Evolutionary conservation across 495 filamentous ascomycete genomes (phyloP).

Genomic region (Monascus purpureus): DNA sequence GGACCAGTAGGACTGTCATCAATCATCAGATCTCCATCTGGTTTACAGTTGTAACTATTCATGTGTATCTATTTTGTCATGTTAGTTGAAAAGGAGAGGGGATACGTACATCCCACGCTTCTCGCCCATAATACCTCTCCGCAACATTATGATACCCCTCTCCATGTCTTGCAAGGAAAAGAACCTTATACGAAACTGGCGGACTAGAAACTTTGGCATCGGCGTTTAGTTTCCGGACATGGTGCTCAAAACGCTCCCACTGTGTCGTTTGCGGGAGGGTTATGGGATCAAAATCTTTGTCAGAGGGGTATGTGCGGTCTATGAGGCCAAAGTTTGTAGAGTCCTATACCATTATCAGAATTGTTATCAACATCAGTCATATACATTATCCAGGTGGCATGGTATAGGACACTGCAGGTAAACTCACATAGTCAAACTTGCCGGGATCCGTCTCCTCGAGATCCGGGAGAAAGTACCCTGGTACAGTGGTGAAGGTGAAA

Average conservation of each 20-base stretch:
- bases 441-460: constrained; percentile 46
- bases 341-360: constrained; percentile 7
- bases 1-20: constrained; percentile 53
- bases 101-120: constrained; percentile 45
- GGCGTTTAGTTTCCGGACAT: constrained; percentile 40
- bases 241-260: constrained; percentile 49
- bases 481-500: constrained; percentile 39
- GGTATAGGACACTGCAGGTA: background rate
- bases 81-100: background rate
- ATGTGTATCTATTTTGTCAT: background rate
- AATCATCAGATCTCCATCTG: background rate
- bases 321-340: constrained; percentile 54
- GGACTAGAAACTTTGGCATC: constrained; percentile 11
- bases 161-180: constrained; percentile 61
- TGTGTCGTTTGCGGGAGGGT: constrained; percentile 30
- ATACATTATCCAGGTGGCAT: background rate
- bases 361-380: background rate
- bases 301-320: constrained; percentile 34
- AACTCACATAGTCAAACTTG: constrained; percentile 54
- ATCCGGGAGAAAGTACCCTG: constrained; percentile 63
- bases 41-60: background rate
- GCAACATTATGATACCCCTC: constrained; percentile 60
- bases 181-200: constrained; percentile 40
- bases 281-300: constrained; percentile 11
- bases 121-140: constrained; percentile 49